These are phyloP conservation scores for Rhododendron mucronatum DNA, from an alignment of 148 eudicot genomes.

Conservation along the genomic window DNA sequence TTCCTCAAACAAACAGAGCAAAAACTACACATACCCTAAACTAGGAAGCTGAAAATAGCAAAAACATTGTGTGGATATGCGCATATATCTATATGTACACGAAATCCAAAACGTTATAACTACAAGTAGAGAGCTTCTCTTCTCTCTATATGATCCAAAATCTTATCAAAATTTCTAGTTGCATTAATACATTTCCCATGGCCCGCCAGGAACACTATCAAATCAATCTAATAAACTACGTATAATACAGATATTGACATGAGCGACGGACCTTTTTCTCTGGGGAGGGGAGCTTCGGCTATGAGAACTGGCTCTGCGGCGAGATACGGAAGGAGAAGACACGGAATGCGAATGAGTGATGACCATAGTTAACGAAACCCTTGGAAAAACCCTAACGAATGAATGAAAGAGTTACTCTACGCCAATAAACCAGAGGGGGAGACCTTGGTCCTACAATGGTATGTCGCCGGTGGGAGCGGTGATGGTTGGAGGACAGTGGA, in stretches of 20 bases:
- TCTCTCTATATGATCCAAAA: neutral
- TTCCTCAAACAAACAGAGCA: neutral
- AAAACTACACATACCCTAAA: neutral
- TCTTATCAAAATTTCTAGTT: neutral
- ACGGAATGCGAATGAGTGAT: conserved; percentile 24
- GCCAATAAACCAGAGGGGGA: too few relatives aligned
- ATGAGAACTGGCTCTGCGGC: conserved; percentile 48
- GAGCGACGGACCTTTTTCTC: conserved; percentile 32
- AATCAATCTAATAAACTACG: neutral
- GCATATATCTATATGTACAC: neutral
- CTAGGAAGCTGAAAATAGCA: neutral
- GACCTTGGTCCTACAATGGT: too few relatives aligned
- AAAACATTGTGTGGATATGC: neutral
- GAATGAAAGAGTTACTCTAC: too few relatives aligned
- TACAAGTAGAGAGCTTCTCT: neutral
- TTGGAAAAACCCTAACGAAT: too few relatives aligned
- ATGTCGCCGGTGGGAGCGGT: too few relatives aligned
- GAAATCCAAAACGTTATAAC: neutral
- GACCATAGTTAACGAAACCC: too few relatives aligned
- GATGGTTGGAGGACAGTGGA: too few relatives aligned
- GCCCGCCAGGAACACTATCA: neutral
- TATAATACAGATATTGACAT: neutral
- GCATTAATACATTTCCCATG: neutral
- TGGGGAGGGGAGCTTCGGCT: conserved; percentile 51
- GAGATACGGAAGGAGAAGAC: conserved; percentile 49